Evolutionary conservation across 306 rosid genomes (phyloP).

Genomic region (Vigna radiata): DNA sequence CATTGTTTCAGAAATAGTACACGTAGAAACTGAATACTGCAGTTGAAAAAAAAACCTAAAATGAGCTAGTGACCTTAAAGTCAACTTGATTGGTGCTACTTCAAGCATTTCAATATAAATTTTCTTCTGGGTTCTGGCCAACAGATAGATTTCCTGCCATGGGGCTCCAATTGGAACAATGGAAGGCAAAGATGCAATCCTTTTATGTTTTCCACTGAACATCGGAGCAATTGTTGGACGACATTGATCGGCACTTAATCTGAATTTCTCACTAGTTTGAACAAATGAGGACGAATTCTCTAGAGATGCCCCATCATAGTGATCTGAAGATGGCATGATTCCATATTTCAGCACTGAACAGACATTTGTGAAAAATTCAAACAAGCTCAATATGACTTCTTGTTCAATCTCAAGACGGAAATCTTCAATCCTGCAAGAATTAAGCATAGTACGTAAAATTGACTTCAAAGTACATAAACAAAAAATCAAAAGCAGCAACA

Average conservation of each 20-base stretch:
- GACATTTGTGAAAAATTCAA: conserved; percentile 71
- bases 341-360: conserved; percentile 63
- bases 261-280: conserved; percentile 48
- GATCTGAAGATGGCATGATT: conserved; percentile 60
- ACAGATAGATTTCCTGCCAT: conserved; percentile 90
- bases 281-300: conserved; percentile 52
- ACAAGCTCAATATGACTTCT: conserved; percentile 85
- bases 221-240: conserved; percentile 47
- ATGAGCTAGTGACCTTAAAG: conserved; percentile 64
- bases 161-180: conserved; percentile 95
- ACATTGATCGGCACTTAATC: conserved; percentile 50
- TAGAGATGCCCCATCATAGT: conserved; percentile 44
- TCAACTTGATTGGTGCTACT: conserved; percentile 79
- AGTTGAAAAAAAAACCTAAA: conserved; percentile 3
- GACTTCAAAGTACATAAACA: conserved; percentile 15
- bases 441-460: conserved; percentile 40
- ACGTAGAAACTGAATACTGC: conserved; percentile 26
- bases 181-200: conserved; percentile 60
- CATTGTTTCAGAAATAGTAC: conserved; percentile 32
- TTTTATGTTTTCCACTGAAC: conserved; percentile 49
- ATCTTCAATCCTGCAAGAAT: conserved; percentile 84
- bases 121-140: conserved; percentile 91
- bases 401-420: conserved; percentile 91
- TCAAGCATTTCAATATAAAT: conserved; percentile 86
- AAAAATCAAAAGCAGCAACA: not conserved